Conservation (phyloP, 2,329 filamentous ascomycete genomes). For the Onygenales sp. region DNA sequence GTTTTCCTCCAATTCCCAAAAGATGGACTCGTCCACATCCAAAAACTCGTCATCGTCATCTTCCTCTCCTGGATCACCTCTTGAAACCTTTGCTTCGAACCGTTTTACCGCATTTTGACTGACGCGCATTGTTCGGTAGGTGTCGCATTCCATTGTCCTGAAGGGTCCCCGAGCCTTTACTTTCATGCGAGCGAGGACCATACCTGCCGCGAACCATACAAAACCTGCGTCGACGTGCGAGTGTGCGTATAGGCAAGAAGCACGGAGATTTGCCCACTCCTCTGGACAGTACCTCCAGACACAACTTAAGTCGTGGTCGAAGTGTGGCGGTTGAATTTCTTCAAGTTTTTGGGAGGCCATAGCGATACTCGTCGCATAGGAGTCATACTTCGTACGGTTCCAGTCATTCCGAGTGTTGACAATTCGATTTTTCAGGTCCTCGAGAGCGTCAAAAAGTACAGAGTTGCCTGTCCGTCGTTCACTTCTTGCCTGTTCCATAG, state of each 20-base stretch:
- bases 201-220: constrained; percentile 18
- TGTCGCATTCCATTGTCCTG: constrained; percentile 3
- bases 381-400: constrained; percentile 9
- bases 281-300: constrained; percentile 24
- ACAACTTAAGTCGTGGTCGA: constrained; percentile 23
- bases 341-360: constrained; percentile 20
- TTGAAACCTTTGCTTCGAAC: background rate
- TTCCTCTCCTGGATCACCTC: background rate
- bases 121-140: constrained; percentile 6
- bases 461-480: constrained; percentile 4
- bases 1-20: background rate
- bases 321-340: constrained; percentile 21
- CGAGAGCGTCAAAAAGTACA: constrained; percentile 8
- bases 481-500: constrained; percentile 13
- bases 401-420: constrained; percentile 14
- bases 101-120: constrained; percentile 6
- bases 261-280: constrained; percentile 27
- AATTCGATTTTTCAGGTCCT: constrained; percentile 14
- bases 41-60: constrained; percentile 5
- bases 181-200: constrained; percentile 23
- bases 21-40: constrained; percentile 6
- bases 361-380: constrained; percentile 17
- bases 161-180: constrained; percentile 8
- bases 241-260: constrained; percentile 27
- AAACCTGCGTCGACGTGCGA: constrained; percentile 5